Base-by-base conservation (phyloP, 1,284 basidiomycete genomes). In the Sphagnurus paluster region DNA sequence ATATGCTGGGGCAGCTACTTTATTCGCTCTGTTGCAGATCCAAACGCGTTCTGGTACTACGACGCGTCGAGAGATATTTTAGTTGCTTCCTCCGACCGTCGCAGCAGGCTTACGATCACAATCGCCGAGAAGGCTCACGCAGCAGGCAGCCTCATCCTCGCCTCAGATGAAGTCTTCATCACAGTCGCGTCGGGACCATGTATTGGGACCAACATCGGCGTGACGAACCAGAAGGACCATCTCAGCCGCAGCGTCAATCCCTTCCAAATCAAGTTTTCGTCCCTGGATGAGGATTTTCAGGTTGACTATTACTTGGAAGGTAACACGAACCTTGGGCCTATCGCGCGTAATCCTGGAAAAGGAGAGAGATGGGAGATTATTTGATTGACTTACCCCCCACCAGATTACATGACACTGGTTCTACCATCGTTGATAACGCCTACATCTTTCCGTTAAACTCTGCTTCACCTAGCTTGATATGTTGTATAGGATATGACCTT, bases 41-140 rank as follows among this genome's bases (percentile, higher is more conserved):
- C 41, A 5, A 25, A 47, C 28, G 29, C 26, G 17, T 53, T 34
- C 29, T 53, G 51, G 51, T 47, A 43, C 23, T 47, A 38, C 20
- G 35, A 49, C 20, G 9, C 17, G 5, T 17, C 38, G 11, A 39
- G 19, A 9, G 10, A 33, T 11, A 4, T 13, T 9, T 14, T 53
- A 8, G 20, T 39, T n/a, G 37, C 40, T 5, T 53, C 51, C 24
- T 39, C 32, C 37, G 29, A 34, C 17, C 36, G 32, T n/a, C 51
- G 48, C 36, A 53, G 44, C 32, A 49, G 46, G 28, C 50, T 53
- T 24, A 37, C 26, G 9, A 32, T 53, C 13, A 46, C 39, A 11
- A 43, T 44, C 24, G 30, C 26, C n/a, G 44, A 42, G 24, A 17
- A 16, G 10, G 17, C 17, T 6, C 45, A 26, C 14, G 33, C 28